Evolutionary conservation across 1,284 basidiomycete genomes (phyloP).

Genomic region (Microbotryum scabiosae): DNA sequence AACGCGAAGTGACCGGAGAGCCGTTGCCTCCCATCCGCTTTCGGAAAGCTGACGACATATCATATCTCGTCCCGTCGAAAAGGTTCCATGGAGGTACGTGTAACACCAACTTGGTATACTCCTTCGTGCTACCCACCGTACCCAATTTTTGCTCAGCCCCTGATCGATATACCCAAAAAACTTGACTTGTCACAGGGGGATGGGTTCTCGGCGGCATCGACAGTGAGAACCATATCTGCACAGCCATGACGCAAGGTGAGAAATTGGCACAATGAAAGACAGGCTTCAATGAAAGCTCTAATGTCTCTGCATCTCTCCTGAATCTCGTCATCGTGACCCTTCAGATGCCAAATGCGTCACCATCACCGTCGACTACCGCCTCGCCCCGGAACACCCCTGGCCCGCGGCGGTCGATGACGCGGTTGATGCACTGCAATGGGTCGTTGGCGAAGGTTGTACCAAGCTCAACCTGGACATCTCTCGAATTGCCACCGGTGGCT

Average conservation of each 20-base stretch:
- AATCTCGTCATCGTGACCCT: neutral
- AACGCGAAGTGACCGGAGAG: no score
- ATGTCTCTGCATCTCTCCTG: neutral
- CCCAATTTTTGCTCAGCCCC: no score
- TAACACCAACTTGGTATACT: neutral
- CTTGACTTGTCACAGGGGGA: conserved; percentile 38
- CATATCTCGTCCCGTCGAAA: neutral
- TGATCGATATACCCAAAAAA: no score
- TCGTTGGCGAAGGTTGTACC: conserved; percentile 42
- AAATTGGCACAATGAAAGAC: neutral
- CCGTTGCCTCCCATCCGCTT: no score
- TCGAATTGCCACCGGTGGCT: conserved; percentile 55
- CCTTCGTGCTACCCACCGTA: no score
- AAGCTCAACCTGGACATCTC: conserved; percentile 44
- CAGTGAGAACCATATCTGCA: conserved; percentile 53
- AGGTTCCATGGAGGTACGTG: neutral
- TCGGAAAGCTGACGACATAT: neutral
- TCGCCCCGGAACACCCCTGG: conserved; percentile 64
- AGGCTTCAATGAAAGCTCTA: no score
- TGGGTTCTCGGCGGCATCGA: conserved; percentile 60
- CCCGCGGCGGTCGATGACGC: conserved; percentile 67
- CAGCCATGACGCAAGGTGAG: conserved; percentile 52
- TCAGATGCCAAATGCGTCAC: conserved; percentile 41
- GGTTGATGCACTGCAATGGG: conserved; percentile 50
- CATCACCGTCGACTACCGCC: conserved; percentile 61